Base-by-base conservation (phyloP, 2,329 filamentous ascomycete species). In the Juglanconis oblonga region DNA sequence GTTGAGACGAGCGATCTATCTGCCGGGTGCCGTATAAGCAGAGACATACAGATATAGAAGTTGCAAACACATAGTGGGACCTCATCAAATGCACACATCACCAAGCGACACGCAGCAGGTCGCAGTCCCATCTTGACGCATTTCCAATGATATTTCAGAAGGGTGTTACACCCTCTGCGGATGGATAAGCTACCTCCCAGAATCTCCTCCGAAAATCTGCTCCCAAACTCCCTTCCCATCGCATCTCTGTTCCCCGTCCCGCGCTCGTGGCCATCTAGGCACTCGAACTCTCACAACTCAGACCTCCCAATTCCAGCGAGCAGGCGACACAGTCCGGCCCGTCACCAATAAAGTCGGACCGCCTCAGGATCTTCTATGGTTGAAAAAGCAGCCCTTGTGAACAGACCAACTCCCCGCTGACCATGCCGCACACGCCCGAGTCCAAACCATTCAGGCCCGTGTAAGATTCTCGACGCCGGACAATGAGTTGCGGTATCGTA, bases 401-500 rank as follows among this genome's bases (percentile, higher is more conserved):
- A 49, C 47, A 33, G 24, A 14, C 31, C 8, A 33, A 5, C 31
- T 11, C n/a, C 52, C 52, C 9, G 7, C 31, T n/a, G 31, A 47
- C 48, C 50, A 59, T 55, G 48, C 57, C 52, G 53, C 44, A 57
- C 53, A n/a, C 33, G 44, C 45, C 29, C 57, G 49, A 59, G 49
- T 49, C 52, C 60, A 49, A 51, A 57, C 57, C 59, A 36, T 51
- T 62, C 58, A 38, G 56, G 57, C 59, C 60, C 57, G 42, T 57
- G 52, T 56, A 59, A 62, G 52, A 48, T 48, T 29, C 48, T 51
- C 55, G 60, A 62, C 60, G 50, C 60, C 51, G 38, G 56, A 48
- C 57, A 52, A 62, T 59, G 58, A 55, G 35, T 57, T 48, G 60
- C 60, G 58, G 57, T 59, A 52, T 60, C 60, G 60, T 60, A 57